A percentile compares a stretch with the other conserved stretches of the same genome.
Conservation (phyloP, 2,329 filamentous ascomycete genomes). For the Aspergillus sergii region DNA sequence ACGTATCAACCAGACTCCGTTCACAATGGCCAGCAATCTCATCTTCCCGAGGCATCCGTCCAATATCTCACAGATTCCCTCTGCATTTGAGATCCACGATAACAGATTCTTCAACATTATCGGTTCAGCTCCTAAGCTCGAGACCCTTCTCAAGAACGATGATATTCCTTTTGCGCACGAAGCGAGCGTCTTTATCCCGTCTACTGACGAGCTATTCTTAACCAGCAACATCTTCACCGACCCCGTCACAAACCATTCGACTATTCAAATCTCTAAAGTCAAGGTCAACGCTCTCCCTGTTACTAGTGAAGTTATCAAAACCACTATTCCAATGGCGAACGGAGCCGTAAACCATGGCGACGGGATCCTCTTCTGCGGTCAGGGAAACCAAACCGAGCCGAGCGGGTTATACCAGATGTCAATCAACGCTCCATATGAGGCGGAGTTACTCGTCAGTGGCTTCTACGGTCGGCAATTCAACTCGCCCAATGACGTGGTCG, state of each 20-base stretch:
- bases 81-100: conserved; percentile 19
- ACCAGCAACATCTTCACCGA: conserved; percentile 38
- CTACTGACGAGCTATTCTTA: conserved; percentile 40
- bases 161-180: conserved; percentile 55
- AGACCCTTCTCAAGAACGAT: conserved; percentile 42
- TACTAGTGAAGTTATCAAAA: conserved; percentile 40
- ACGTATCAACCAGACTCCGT: background rate
- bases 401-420: conserved; percentile 30
- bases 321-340: conserved; percentile 49
- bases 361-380: conserved; percentile 48
- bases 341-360: conserved; percentile 45
- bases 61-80: conserved; percentile 3
- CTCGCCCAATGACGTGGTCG: conserved; percentile 43
- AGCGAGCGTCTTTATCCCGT: conserved; percentile 44
- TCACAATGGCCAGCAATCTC: background rate
- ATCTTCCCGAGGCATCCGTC: background rate
- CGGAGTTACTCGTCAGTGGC: conserved; percentile 23
- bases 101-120: conserved; percentile 34
- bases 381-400: conserved; percentile 33
- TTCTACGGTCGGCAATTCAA: conserved; percentile 34
- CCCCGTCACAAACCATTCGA: conserved; percentile 19
- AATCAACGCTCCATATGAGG: conserved; percentile 7
- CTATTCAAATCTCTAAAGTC: conserved; percentile 24
- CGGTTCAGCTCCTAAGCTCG: conserved; percentile 38
- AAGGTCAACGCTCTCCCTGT: conserved; percentile 14